These are phyloP conservation scores for Sordaria brevicollis DNA, from an alignment of 495 filamentous ascomycete species.

Conservation along the genomic window DNA sequence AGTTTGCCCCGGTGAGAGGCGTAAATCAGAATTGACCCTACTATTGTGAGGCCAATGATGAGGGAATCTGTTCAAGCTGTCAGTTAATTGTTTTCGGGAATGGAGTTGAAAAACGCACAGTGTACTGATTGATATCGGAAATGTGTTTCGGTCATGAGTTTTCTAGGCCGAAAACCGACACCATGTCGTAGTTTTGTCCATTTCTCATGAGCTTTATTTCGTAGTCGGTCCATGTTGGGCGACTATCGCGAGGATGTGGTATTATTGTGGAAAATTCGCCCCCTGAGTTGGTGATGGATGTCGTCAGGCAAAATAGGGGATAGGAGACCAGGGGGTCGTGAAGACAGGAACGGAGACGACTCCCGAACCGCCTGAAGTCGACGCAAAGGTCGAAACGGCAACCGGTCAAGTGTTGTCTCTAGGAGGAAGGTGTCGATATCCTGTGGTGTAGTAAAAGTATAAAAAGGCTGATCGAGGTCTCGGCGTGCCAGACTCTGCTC, in stretches of 20 bases:
- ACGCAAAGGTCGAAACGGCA: background rate
- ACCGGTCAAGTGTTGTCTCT: background rate
- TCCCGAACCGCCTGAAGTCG: background rate
- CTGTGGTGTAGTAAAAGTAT: background rate
- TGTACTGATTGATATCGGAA: constrained; percentile 83
- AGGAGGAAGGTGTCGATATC: background rate
- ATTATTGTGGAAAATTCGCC: background rate
- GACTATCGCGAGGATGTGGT: background rate
- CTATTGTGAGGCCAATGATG: constrained; percentile 55
- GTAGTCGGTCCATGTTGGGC: background rate
- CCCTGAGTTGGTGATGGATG: background rate
- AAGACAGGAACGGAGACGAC: background rate
- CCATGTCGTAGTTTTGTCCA: background rate
- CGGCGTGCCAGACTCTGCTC: background rate
- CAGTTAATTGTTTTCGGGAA: background rate
- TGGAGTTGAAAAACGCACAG: constrained; percentile 41
- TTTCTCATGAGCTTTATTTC: background rate
- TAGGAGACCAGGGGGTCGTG: background rate
- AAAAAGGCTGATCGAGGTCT: background rate
- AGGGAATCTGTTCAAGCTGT: constrained; percentile 54
- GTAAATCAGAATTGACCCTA: constrained; percentile 70
- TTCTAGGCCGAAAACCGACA: background rate
- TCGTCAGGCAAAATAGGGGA: background rate
- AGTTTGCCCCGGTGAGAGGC: constrained; percentile 42
- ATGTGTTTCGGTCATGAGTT: constrained; percentile 15